Evolutionary conservation across 306 rosid genomes (phyloP), one percentile per base, ranked within the genome.

Genomic region (Canavalia ensiformis): DNA sequence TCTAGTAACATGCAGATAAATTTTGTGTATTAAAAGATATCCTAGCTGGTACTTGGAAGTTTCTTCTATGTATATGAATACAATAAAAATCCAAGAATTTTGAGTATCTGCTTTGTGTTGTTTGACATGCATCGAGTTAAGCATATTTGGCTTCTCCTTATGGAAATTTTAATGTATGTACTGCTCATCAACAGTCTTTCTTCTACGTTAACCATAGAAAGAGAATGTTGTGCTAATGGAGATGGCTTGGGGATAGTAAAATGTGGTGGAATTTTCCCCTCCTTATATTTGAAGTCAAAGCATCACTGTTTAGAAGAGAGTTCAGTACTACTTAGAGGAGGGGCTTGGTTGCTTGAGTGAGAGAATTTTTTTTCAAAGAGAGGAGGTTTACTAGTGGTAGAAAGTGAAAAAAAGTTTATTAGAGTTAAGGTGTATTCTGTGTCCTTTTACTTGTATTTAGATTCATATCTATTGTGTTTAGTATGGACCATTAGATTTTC

Each of bases 381-480:
- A 45, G 39, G 74, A 68, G 31, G 41, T n/a, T 68, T 68, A n/a
- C 74, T 35, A 30, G 47, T 7, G 30, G 46, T 70, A 49, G 42
- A 46, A 70, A 68, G 25, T 35, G 4, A 2, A 31, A 50, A 45
- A 45, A 49, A 49, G 25, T n/a, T 42, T 41, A 34, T 65, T 66
- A 28, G 42, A 49, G n/a, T 12, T 54, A 11, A 33, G 12, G 30
- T 31, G 13, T 35, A 2, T 50, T 71, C 31, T 45, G 11, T 50
- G 62, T 49, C 60, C 62, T 70, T 31, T 13, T 49, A 71, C 52
- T 51, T 8, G 42, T 47, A 10, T 69, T 69, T 5, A 63, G 31
- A 49, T 69, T 69, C 75, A 31, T 47, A 29, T 30, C 4, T 68
- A 12, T 69, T 5, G 30, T 11, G 58, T 49, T 51, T n/a, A 71